These are phyloP conservation scores for Ceratocystis cacaofunesta DNA, from an alignment of 2,329 filamentous ascomycete species.

Conservation along the genomic window DNA sequence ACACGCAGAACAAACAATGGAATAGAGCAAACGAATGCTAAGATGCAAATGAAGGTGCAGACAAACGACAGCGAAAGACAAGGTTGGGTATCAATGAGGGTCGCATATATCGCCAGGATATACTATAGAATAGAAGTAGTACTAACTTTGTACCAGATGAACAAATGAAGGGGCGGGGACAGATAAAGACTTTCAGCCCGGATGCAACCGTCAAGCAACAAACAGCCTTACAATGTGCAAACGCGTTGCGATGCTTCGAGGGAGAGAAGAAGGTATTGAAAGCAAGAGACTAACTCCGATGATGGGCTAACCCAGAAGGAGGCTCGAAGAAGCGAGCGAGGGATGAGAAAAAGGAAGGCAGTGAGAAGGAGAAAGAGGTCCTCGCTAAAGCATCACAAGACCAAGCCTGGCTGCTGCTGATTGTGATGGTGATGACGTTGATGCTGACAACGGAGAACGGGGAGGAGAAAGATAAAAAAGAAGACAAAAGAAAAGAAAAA, in stretches of 20 bases:
- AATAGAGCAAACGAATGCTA: not conserved
- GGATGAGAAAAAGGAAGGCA: not conserved
- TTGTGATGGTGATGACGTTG: not conserved
- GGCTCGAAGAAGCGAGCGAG: not conserved
- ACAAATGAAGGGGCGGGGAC: not conserved
- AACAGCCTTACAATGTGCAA: no score
- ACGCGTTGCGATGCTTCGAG: not conserved
- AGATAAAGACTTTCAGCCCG: not conserved
- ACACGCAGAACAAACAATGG: not conserved
- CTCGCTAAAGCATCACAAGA: not conserved
- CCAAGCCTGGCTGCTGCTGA: not conserved
- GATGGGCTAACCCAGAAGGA: not conserved
- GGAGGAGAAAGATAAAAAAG: not conserved
- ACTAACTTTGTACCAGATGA: not conserved
- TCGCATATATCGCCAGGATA: conserved; percentile 1
- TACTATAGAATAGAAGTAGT: not conserved
- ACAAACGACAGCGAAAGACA: not conserved
- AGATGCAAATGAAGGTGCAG: not conserved
- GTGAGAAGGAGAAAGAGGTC: not conserved
- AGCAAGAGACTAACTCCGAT: not conserved
- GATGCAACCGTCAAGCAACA: not conserved
- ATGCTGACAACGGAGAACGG: not conserved
- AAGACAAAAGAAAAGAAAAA: conserved; percentile 5
- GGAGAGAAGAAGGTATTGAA: conserved; percentile 8
- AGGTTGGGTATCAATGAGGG: conserved; percentile 3